These are phyloP conservation scores for Hypoxylon rickii DNA, from an alignment of 495 filamentous ascomycete genomes.

Conservation along the genomic window DNA sequence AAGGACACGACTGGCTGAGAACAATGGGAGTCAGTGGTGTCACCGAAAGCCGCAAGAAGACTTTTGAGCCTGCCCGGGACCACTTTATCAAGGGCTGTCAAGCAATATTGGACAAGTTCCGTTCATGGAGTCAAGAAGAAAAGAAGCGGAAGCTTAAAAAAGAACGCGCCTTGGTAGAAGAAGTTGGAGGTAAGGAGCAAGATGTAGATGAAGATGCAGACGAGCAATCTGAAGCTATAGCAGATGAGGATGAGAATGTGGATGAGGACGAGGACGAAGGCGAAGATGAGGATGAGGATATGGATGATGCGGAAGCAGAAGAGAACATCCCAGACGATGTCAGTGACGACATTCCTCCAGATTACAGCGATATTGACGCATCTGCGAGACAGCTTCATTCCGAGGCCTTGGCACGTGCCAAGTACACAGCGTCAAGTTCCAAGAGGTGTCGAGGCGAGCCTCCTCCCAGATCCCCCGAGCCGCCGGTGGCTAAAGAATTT, in stretches of 20 bases:
- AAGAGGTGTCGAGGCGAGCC: slow-evolving; percentile 43
- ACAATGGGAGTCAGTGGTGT: slow-evolving; percentile 90
- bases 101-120: slow-evolving; percentile 82
- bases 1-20: slow-evolving; percentile 90
- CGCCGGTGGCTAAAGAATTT: slow-evolving; percentile 62
- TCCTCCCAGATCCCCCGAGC: slow-evolving; percentile 35
- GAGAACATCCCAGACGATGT: slow-evolving; percentile 38
- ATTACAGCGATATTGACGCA: slow-evolving; percentile 74
- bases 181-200: slow-evolving; percentile 41
- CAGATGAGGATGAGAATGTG: slow-evolving; percentile 40
- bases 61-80: slow-evolving; percentile 81
- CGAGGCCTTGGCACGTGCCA: slow-evolving; percentile 60
- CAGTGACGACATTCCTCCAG: slow-evolving; percentile 57
- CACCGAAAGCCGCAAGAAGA: slow-evolving; percentile 79
- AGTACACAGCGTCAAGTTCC: slow-evolving; percentile 28
- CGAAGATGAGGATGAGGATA: slow-evolving; percentile 34
- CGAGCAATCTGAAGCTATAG: slow-evolving; percentile 13
- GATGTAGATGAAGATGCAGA: slow-evolving; percentile 37
- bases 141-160: slow-evolving; percentile 74
- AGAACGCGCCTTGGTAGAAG: slow-evolving; percentile 59
- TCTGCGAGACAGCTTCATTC: slow-evolving; percentile 73
- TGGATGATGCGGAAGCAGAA: slow-evolving; percentile 35
- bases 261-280: slow-evolving; percentile 33
- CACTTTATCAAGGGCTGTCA: slow-evolving; percentile 82
- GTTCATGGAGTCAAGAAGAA: slow-evolving; percentile 86